Percentiles rank a stretch among this genome's conserved stretches.
Conservation (phyloP, 495 filamentous ascomycete genomes). For the Echria macrotheca region DNA sequence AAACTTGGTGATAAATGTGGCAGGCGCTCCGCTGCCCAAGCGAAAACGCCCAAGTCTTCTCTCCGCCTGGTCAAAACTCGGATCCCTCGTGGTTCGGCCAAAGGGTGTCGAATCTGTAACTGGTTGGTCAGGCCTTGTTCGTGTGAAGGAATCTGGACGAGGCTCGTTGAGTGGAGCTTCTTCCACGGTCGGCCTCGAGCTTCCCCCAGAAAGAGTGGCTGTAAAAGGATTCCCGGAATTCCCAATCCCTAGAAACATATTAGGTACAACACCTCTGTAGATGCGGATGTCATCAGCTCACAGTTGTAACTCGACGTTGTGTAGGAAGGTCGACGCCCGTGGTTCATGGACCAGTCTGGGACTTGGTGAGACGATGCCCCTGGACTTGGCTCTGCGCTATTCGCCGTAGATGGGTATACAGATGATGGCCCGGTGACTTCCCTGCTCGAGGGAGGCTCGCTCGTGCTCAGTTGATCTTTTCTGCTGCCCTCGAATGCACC, state of each 20-base stretch:
- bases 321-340: neutral
- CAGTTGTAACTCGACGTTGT: slow-evolving; percentile 13
- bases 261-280: neutral
- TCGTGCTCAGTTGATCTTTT: neutral
- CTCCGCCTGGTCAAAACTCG: slow-evolving; percentile 23
- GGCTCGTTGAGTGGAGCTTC: slow-evolving; percentile 3
- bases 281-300: neutral
- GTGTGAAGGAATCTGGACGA: too few relatives aligned
- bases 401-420: slow-evolving; percentile 19
- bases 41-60: slow-evolving; percentile 30
- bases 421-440: slow-evolving; percentile 17
- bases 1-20: slow-evolving; percentile 28
- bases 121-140: neutral
- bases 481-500: neutral
- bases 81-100: slow-evolving; percentile 21
- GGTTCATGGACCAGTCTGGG: neutral
- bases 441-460: neutral
- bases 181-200: slow-evolving; percentile 10
- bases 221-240: slow-evolving; percentile 7
- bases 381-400: slow-evolving; percentile 14
- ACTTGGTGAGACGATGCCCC: slow-evolving; percentile 10
- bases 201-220: slow-evolving; percentile 2
- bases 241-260: slow-evolving; percentile 11
- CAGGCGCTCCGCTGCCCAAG: slow-evolving; percentile 22
- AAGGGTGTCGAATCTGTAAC: slow-evolving; percentile 13